These are phyloP conservation scores for Heterobasidion occidentale DNA, from an alignment of 1,284 basidiomycete species.

Conservation along the genomic window DNA sequence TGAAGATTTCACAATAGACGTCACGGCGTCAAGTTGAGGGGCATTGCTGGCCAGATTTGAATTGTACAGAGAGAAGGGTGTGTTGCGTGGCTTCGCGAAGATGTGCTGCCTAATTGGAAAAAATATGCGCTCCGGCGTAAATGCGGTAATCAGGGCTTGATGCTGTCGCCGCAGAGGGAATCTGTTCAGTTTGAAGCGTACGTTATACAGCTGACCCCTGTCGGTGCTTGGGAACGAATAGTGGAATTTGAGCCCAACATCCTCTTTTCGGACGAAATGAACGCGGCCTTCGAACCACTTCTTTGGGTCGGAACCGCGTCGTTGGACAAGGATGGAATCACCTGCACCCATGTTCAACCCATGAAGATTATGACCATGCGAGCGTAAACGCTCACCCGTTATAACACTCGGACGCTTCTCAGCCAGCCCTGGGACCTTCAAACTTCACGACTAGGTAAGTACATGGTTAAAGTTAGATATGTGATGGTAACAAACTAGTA, in stretches of 20 bases:
- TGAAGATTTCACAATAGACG: slow-evolving; percentile 35
- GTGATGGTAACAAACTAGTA: slow-evolving; percentile 33
- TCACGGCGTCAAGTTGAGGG: slow-evolving; percentile 46
- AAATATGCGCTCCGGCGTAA: slow-evolving; percentile 28
- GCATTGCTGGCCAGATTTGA: slow-evolving; percentile 36
- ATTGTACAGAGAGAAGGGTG: slow-evolving; percentile 28
- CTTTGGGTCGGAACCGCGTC: slow-evolving; percentile 23
- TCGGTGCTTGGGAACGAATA: slow-evolving; percentile 28
- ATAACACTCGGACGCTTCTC: slow-evolving; percentile 61
- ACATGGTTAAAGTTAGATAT: neutral
- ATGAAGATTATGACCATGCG: neutral
- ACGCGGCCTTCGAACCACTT: slow-evolving; percentile 54
- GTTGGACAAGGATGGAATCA: slow-evolving; percentile 45
- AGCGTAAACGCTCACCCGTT: slow-evolving; percentile 31
- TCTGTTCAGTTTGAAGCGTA: slow-evolving; percentile 50
- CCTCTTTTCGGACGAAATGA: slow-evolving; percentile 37
- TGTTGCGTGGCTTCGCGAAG: slow-evolving; percentile 7
- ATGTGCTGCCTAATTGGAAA: slow-evolving; percentile 32
- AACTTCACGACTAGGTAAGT: slow-evolving; percentile 23
- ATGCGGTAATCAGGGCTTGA: slow-evolving; percentile 40
- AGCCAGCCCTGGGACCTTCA: slow-evolving; percentile 52
- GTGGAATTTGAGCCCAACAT: slow-evolving; percentile 48
- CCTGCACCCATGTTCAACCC: slow-evolving; percentile 25
- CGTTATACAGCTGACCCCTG: slow-evolving; percentile 28
- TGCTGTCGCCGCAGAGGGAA: slow-evolving; percentile 46